phyloP scores from a whole-genome alignment of 371 early-diverging fungal genomes.

The Blyttiomyces sp. region DNA sequence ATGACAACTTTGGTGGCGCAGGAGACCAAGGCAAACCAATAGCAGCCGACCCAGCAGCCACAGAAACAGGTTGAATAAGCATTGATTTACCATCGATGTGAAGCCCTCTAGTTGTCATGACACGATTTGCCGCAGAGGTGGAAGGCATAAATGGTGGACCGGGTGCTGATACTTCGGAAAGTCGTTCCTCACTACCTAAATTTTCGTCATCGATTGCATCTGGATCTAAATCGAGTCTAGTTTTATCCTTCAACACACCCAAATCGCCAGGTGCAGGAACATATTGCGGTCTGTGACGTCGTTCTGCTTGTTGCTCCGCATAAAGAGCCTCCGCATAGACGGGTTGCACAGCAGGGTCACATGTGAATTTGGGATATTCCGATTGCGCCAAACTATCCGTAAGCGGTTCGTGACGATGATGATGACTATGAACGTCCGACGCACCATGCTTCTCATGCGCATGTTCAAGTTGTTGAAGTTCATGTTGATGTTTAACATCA shows the following conservation, averaged over 20 bases:
- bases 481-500: too few relatives aligned
- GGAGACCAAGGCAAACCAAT: conserved; percentile 30
- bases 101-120: too few relatives aligned
- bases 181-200: too few relatives aligned
- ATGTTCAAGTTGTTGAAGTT: too few relatives aligned
- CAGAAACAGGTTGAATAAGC: conserved; percentile 11
- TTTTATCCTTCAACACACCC: too few relatives aligned
- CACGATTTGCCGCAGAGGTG: too few relatives aligned
- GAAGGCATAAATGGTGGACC: too few relatives aligned
- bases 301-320: conserved; percentile 4
- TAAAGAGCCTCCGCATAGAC: conserved; percentile 8
- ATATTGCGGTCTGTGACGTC: conserved; percentile 7
- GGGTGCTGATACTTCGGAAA: too few relatives aligned
- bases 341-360: conserved; percentile 1
- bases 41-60: conserved; percentile 21
- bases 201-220: too few relatives aligned
- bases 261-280: conserved; percentile 3
- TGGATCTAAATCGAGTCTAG: too few relatives aligned
- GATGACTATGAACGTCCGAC: too few relatives aligned
- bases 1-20: conserved; percentile 24
- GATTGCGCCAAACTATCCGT: background rate
- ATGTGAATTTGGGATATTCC: conserved; percentile 3
- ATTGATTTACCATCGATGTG: conserved; percentile 16
- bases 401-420: conserved; percentile 3
- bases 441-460: too few relatives aligned